Conservation (phyloP, 345 rosid species). For the Orychophragmus violaceus region DNA sequence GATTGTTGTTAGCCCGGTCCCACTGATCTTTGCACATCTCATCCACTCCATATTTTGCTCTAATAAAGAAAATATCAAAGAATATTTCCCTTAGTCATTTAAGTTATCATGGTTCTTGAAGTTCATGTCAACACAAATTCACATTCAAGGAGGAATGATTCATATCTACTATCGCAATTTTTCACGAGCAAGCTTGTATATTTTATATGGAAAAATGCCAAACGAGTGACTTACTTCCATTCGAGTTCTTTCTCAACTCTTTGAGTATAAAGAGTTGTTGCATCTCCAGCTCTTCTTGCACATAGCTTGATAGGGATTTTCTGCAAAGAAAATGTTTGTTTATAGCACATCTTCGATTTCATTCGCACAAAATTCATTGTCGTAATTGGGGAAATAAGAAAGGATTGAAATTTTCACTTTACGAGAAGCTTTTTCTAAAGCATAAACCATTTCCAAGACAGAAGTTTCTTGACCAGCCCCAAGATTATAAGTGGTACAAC, state of each 20-base stretch:
- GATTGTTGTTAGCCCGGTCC: slow-evolving; percentile 86
- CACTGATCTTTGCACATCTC: slow-evolving; percentile 98
- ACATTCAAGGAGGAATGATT: too few relatives aligned
- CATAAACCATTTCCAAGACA: slow-evolving; percentile 89
- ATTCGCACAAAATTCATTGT: too few relatives aligned
- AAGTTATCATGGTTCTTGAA: too few relatives aligned
- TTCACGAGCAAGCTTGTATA: background rate
- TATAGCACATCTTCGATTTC: background rate
- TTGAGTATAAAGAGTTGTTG: slow-evolving; percentile 72
- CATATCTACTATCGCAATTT: too few relatives aligned
- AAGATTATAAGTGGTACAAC: slow-evolving; percentile 78
- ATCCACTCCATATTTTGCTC: slow-evolving; percentile 82
- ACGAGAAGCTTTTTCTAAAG: slow-evolving; percentile 87
- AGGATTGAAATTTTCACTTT: too few relatives aligned
- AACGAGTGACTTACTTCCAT: slow-evolving; percentile 65
- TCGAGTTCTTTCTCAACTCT: slow-evolving; percentile 80
- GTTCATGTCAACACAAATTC: background rate
- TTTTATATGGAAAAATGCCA: background rate
- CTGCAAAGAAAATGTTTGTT: slow-evolving; percentile 31
- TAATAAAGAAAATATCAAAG: slow-evolving; percentile 24
- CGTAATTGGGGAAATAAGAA: too few relatives aligned
- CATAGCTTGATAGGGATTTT: slow-evolving; percentile 76
- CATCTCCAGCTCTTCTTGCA: slow-evolving; percentile 89
- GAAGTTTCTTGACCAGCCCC: slow-evolving; percentile 87
- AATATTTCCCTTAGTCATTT: background rate